Evolutionary conservation across 208 protist species (phyloP), one percentile per base, ranked within the genome.

Genomic region (Phytomonas sp.): DNA sequence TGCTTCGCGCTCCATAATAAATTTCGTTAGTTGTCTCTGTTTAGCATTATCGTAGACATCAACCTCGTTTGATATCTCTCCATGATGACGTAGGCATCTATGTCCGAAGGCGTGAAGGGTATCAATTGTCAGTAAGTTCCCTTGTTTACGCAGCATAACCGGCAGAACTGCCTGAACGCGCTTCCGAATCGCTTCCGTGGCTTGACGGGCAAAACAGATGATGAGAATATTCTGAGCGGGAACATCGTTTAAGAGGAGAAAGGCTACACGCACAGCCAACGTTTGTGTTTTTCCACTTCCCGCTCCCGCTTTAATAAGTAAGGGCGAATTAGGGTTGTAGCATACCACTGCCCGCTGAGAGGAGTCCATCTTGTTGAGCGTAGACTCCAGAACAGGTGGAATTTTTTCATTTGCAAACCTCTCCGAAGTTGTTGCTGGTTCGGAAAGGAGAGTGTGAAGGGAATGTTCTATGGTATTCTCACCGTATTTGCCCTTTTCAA

Each of bases 271-370:
- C 26, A 74, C 75, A 0, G 88, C 88, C 82, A 96, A 93, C 32
- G 91, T 93, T 68, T 92, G 88, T 45, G 91, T 96, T 63, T 96
- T 96, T 23, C 91, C 91, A 63, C 88, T 94, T n/a, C 91, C 91
- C 0, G 91, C 87, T 12, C 91, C 91, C 7, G 91, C 91, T 36
- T 89, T 75, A 1, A 96, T 69, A 23, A 96, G 72, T 11, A 94
- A 75, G 19, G 87, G 78, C 0, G 30, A 11, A 33, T 84, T 67
- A 19, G 77, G 56, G 32, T 88, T 76, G 31, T 70, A 78, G 32
- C 68, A 76, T 16, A 81, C 88, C 0, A 83, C 86, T 1, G 60
- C 45, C 12, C 71, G 69, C 74, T 96, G 91, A 3, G 82, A 87
- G 8, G 30, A 70, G 71, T 95, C 90, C 59, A 95, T 74, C 16